Evolutionary conservation across 2,329 filamentous ascomycete genomes (phyloP).

Genomic region (Penicillium corylophilum): DNA sequence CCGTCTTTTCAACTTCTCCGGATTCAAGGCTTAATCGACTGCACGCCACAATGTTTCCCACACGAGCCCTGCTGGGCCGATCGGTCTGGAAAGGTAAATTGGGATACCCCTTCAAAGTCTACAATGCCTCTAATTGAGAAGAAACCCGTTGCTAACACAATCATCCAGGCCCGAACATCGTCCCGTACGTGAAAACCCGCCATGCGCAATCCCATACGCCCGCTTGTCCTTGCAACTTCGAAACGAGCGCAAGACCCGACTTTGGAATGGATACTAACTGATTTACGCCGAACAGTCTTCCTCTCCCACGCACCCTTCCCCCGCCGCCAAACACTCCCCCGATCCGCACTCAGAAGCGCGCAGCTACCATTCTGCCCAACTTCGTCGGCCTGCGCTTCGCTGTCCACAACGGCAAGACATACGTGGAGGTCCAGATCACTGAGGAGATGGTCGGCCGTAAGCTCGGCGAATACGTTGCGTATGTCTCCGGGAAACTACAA

Average conservation of each 20-base stretch:
- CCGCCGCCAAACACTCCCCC: constrained; percentile 65
- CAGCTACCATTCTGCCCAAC: constrained; percentile 85
- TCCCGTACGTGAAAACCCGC: constrained; percentile 57
- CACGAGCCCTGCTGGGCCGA: constrained; percentile 66
- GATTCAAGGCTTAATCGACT: constrained; percentile 11
- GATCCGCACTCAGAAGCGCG: constrained; percentile 82
- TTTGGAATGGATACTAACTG: background rate
- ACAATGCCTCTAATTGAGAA: background rate
- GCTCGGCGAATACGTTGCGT: constrained; percentile 88
- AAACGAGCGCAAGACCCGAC: background rate
- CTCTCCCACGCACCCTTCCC: constrained; percentile 43
- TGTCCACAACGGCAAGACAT: constrained; percentile 87
- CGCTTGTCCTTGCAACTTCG: background rate
- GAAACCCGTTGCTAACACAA: constrained; percentile 5
- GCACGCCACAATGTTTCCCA: constrained; percentile 62
- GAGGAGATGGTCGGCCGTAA: constrained; percentile 98
- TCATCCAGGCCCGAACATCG: constrained; percentile 63
- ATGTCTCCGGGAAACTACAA: constrained; percentile 44
- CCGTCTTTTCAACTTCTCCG: constrained; percentile 18
- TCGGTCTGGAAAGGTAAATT: constrained; percentile 82
- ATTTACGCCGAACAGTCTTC: constrained; percentile 31
- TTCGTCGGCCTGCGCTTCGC: constrained; percentile 89
- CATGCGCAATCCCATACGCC: background rate
- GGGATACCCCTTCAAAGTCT: background rate
- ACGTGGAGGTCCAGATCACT: constrained; percentile 77